Evolutionary conservation across 495 filamentous ascomycete species (phyloP).

Genomic region (Penicillium flavigenum): DNA sequence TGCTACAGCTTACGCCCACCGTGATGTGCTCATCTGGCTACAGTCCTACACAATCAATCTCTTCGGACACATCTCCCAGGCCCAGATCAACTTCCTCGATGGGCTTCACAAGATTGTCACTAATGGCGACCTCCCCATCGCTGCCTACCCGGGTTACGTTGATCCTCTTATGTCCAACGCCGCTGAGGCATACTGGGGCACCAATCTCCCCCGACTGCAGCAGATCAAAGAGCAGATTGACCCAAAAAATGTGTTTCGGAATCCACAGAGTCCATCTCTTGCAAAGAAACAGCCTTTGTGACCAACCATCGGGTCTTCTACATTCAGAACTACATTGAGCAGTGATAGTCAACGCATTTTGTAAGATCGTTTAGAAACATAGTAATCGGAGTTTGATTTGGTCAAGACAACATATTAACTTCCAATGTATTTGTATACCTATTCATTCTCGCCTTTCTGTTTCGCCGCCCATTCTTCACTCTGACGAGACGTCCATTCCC

Average conservation of each 20-base stretch:
- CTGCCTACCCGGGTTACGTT: not conserved
- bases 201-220: not conserved
- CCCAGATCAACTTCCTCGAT: not conserved
- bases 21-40: constrained; percentile 18
- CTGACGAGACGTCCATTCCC: constrained; percentile 7
- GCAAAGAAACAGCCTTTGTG: not conserved
- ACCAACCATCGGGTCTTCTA: not conserved
- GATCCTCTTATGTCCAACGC: not conserved
- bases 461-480: constrained; percentile 7
- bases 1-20: constrained; percentile 40
- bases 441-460: not conserved
- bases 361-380: not conserved
- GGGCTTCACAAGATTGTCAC: not conserved
- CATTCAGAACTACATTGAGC: not conserved
- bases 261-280: not conserved
- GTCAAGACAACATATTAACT: not conserved
- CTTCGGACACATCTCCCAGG: not conserved
- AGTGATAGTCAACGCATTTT: not conserved
- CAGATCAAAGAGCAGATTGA: not conserved
- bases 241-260: not conserved
- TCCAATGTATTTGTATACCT: not conserved
- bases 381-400: not conserved
- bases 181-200: not conserved
- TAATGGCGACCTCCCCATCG: not conserved
- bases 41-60: not conserved